These are phyloP conservation scores for Acer campestre DNA, from an alignment of 345 rosid genomes.

Conservation along the genomic window DNA sequence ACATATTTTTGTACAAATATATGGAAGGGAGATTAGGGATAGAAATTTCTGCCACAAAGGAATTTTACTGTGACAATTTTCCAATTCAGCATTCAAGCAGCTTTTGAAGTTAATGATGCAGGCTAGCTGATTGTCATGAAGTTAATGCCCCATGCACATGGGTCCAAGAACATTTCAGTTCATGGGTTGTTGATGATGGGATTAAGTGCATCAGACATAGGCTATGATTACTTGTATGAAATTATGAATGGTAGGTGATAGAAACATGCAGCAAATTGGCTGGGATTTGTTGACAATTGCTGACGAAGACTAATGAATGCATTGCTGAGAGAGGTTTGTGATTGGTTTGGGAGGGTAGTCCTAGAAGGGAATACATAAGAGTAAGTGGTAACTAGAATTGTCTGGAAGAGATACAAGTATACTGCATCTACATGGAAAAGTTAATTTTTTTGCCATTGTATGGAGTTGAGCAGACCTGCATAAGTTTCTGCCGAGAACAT, in stretches of 20 bases:
- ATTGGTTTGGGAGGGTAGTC: background rate
- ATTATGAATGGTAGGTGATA: background rate
- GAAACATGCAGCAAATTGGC: slow-evolving; percentile 4
- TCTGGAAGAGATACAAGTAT: background rate
- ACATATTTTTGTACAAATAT: background rate
- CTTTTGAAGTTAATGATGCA: background rate
- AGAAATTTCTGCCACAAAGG: background rate
- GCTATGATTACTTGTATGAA: background rate
- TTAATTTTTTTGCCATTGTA: background rate
- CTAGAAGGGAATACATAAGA: background rate
- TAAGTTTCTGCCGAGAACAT: background rate
- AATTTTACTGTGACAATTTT: background rate
- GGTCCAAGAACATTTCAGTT: background rate
- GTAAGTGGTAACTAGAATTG: background rate
- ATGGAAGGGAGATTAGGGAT: background rate
- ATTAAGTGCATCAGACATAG: background rate
- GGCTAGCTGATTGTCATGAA: background rate
- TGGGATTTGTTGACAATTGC: background rate
- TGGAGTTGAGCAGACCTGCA: background rate
- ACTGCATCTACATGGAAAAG: background rate
- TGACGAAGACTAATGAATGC: slow-evolving; percentile 1
- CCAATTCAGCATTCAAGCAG: background rate
- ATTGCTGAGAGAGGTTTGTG: background rate
- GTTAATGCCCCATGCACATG: background rate
- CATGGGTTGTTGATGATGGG: background rate